These are phyloP conservation scores for Chaetothyriales sp. DNA, from an alignment of 2,329 filamentous ascomycete genomes.

Conservation along the genomic window DNA sequence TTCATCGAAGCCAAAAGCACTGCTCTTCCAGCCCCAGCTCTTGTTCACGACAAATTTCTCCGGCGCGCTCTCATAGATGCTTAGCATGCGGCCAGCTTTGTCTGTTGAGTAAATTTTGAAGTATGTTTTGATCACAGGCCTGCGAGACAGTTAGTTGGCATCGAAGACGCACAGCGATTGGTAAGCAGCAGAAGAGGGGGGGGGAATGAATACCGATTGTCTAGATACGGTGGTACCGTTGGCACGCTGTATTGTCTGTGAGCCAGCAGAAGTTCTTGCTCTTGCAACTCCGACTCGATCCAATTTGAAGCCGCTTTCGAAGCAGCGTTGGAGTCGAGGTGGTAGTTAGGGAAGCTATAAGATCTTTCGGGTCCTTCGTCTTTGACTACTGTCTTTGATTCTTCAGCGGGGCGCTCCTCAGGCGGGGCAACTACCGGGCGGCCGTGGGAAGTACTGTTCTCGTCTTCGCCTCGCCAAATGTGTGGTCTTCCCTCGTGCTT, in stretches of 20 bases:
- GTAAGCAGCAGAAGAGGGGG: neutral
- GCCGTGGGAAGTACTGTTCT: neutral
- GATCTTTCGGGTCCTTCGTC: neutral
- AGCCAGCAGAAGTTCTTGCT: constrained; percentile 17
- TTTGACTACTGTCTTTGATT: neutral
- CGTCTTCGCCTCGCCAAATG: constrained; percentile 20
- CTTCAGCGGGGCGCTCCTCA: neutral
- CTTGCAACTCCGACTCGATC: constrained; percentile 20
- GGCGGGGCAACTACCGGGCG: neutral
- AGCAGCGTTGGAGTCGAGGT: neutral
- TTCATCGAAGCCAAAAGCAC: constrained; percentile 70
- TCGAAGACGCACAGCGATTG: too few relatives aligned
- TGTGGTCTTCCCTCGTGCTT: constrained; percentile 19
- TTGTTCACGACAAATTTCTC: constrained; percentile 48
- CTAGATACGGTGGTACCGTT: constrained; percentile 41
- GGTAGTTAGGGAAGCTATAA: neutral
- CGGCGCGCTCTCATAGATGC: constrained; percentile 45
- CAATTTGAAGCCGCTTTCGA: constrained; percentile 5
- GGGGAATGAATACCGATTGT: constrained; percentile 25
- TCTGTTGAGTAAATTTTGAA: constrained; percentile 49
- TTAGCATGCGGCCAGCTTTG: constrained; percentile 44
- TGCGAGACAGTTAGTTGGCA: neutral
- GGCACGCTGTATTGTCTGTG: constrained; percentile 24
- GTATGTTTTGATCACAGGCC: constrained; percentile 45
- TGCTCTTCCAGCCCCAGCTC: constrained; percentile 49